Percentiles rank a stretch among this genome's conserved stretches.
These are phyloP conservation scores for Calocybe cyanea DNA, from an alignment of 768 basidiomycete species.

Conservation along the genomic window DNA sequence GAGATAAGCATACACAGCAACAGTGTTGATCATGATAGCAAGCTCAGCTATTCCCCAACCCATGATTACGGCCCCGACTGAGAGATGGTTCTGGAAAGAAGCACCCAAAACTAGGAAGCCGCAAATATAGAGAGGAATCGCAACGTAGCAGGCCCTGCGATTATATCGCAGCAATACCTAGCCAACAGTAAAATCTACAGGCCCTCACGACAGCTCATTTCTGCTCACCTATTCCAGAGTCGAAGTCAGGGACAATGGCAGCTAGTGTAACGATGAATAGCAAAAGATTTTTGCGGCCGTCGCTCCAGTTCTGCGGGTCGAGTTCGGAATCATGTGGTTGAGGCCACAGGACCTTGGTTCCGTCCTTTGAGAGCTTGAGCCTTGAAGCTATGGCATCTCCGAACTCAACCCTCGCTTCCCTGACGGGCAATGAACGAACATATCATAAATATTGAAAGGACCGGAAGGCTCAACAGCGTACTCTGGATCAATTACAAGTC, in stretches of 20 bases:
- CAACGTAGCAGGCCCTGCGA: constrained; percentile 60
- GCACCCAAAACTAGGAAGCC: constrained; percentile 60
- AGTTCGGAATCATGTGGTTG: constrained; percentile 42
- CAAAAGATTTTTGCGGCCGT: constrained; percentile 42
- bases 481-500: constrained; percentile 58
- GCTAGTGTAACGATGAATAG: constrained; percentile 52
- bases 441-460: not conserved
- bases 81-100: constrained; percentile 48
- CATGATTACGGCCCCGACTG: constrained; percentile 52
- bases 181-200: not conserved
- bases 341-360: constrained; percentile 57
- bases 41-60: constrained; percentile 66
- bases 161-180: constrained; percentile 55
- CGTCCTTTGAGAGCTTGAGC: constrained; percentile 49
- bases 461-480: constrained; percentile 21
- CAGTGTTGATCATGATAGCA: constrained; percentile 56
- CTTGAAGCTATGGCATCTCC: constrained; percentile 46
- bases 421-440: constrained; percentile 13
- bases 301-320: constrained; percentile 43
- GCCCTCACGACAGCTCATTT: not conserved
- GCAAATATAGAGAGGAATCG: constrained; percentile 53
- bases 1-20: constrained; percentile 50
- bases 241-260: constrained; percentile 58
- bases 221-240: constrained; percentile 45
- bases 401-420: constrained; percentile 54